Evolutionary conservation across 345 rosid species (phyloP).

Genomic region (Punica granatum): DNA sequence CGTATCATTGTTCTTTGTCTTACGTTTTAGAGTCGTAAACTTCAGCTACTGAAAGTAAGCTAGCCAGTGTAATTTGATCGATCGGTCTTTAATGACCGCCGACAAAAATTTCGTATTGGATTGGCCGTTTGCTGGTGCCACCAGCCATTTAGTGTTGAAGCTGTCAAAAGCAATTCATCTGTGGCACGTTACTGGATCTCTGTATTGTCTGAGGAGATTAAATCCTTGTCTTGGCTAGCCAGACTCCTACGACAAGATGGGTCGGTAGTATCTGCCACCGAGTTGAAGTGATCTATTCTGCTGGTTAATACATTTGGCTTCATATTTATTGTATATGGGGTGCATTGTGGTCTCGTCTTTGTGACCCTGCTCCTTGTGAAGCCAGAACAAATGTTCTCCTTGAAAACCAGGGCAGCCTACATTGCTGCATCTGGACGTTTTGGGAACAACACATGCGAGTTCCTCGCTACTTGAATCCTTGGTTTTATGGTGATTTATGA

Average conservation of each 20-base stretch:
- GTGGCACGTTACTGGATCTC: too few species aligned
- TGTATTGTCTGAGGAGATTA: too few species aligned
- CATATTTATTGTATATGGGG: slow-evolving; percentile 1
- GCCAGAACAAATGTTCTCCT: slow-evolving; percentile 55
- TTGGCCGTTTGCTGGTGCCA: too few species aligned
- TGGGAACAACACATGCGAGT: slow-evolving; percentile 45
- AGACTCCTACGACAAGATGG: background rate
- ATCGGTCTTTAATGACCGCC: too few species aligned
- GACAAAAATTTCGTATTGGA: too few species aligned
- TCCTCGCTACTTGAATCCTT: background rate
- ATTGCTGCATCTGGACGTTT: slow-evolving; percentile 66
- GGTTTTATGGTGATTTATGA: too few species aligned
- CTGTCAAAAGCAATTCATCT: too few species aligned
- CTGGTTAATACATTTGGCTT: slow-evolving; percentile 6
- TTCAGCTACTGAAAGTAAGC: background rate
- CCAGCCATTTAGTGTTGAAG: too few species aligned
- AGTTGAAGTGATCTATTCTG: background rate
- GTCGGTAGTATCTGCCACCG: background rate
- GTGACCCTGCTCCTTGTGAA: slow-evolving; percentile 26
- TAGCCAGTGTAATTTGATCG: too few species aligned
- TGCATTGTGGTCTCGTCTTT: background rate
- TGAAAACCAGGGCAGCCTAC: slow-evolving; percentile 43
- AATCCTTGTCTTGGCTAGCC: background rate
- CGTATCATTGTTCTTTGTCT: too few species aligned
- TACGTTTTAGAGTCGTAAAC: background rate